These are phyloP conservation scores for Thinopyrum elongatum DNA, from an alignment of 176 grass and related monocot genomes.

Conservation along the genomic window DNA sequence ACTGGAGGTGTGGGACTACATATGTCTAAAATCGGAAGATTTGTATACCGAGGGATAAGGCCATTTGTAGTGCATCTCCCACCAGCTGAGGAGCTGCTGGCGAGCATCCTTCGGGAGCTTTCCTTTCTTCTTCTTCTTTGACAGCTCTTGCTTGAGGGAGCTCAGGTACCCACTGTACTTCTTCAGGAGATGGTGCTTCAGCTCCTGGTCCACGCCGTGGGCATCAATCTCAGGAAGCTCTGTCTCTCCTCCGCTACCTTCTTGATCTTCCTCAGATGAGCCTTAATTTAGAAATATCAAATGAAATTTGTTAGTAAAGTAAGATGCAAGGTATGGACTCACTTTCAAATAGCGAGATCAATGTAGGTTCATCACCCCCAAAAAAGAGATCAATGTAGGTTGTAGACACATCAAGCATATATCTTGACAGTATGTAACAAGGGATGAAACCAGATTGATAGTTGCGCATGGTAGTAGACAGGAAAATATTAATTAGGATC, in stretches of 20 bases:
- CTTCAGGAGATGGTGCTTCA: conserved; percentile 94
- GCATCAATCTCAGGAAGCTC: conserved; percentile 83
- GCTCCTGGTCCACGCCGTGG: conserved; percentile 75
- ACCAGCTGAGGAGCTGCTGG: conserved; percentile 88
- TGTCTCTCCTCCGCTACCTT: conserved; percentile 78
- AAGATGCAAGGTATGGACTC: neutral
- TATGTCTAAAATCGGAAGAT: neutral
- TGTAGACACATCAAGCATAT: neutral
- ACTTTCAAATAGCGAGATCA: neutral
- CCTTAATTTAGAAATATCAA: conserved; percentile 51
- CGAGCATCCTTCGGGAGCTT: conserved; percentile 97
- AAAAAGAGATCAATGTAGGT: neutral
- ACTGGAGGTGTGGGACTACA: neutral
- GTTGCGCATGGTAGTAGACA: neutral
- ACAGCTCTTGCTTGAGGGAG: conserved; percentile 94
- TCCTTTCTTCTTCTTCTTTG: conserved; percentile 99
- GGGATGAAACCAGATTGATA: neutral
- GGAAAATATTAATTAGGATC: neutral
- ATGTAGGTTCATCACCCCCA: neutral
- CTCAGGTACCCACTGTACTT: conserved; percentile 99
- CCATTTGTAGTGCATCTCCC: conserved; percentile 99
- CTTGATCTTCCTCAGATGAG: conserved; percentile 94
- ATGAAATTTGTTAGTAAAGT: neutral
- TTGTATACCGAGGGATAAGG: conserved; percentile 88
- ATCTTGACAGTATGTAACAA: neutral